A percentile compares a stretch with the other conserved stretches of the same genome.
phyloP scores from a whole-genome alignment of 2,329 filamentous ascomycete genomes.

The Aspergillus proliferans region DNA sequence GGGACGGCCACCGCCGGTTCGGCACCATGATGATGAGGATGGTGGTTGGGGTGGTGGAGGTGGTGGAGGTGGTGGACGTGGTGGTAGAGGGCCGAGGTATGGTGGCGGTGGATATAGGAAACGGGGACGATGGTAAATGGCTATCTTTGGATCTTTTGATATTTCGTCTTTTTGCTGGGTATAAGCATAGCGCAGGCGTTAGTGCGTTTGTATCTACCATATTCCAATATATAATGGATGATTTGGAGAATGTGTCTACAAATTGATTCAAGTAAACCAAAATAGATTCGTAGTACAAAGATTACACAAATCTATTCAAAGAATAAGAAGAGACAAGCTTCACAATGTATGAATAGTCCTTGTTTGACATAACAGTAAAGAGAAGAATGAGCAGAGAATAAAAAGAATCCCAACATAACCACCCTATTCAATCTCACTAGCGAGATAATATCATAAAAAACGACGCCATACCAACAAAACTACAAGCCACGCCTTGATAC shows the following conservation, averaged over 20 bases:
- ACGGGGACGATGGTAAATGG: conserved; percentile 38
- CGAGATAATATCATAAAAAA: no score
- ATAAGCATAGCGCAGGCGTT: conserved; percentile 42
- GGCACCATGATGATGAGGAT: conserved; percentile 51
- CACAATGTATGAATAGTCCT: not conserved
- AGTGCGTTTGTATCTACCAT: conserved; percentile 2
- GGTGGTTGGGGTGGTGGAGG: conserved; percentile 45
- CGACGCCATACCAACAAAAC: no score
- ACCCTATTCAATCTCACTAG: no score
- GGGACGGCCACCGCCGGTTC: conserved; percentile 57
- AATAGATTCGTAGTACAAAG: not conserved
- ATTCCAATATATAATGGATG: not conserved
- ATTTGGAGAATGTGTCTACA: not conserved
- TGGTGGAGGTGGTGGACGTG: conserved; percentile 34
- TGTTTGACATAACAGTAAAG: not conserved
- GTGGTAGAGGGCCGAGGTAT: conserved; percentile 39
- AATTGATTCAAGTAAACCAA: not conserved
- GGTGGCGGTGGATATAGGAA: conserved; percentile 39
- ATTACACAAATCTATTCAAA: not conserved
- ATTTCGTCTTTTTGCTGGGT: conserved; percentile 12
- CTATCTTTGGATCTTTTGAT: conserved; percentile 9
- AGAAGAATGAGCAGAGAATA: not conserved
- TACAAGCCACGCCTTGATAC: not conserved
- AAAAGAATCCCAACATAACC: no score
- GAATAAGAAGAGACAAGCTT: not conserved